Base-by-base conservation (phyloP, 768 basidiomycete genomes). In the Hortiboletus flavorubellus region DNA sequence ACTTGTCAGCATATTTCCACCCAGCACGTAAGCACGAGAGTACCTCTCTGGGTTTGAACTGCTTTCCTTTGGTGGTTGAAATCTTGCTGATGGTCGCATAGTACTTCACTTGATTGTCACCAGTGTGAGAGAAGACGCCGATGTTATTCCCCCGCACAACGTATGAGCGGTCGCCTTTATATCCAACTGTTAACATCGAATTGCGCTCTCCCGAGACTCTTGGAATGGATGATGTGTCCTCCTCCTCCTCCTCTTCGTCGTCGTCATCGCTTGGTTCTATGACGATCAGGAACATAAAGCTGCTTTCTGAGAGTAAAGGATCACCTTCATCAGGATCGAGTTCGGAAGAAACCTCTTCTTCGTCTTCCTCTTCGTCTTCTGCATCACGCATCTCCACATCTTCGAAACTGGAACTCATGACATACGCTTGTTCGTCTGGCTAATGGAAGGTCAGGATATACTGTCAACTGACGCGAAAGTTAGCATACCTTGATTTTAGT, bases 151-250 rank as follows among this genome's bases (percentile, higher is more conserved):
- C 95, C 43, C 94, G 86, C 35, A 93, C 87, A 54, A 98, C 94
- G 65, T 92, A 97, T 11, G 94, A 93, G 30, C 95, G 80, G 64
- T 97, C 94, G 56, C 93, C 91, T 73, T 92, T 93, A 79, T 97
- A 95, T 11, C 96, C 96, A 39, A 98, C 86, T 4, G 91, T 91
- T 37, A 98, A 80, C 59, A 93, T 90, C 6, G 91, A 89, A 70
- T 98, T 98, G 57, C 80, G 80, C 31, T 86, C 86, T 29, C 86
- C 86, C 39, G 78, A 76, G 15, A 73, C 60, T 43, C 76, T 72
- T 10, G 72, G 60, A 41, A 75, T 66, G 12, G 74, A 70, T 41
- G 65, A 68, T 46, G 69, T 74, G 0, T 73, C 76, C 5, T 71
- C 73, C 16, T 70, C 73, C 16, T 70, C 69, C 0, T 73, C 73